A percentile compares a stretch with the other conserved stretches of the same genome.
These are phyloP conservation scores for Mycena kentingensis DNA, from an alignment of 768 basidiomycete species.

Conservation along the genomic window DNA sequence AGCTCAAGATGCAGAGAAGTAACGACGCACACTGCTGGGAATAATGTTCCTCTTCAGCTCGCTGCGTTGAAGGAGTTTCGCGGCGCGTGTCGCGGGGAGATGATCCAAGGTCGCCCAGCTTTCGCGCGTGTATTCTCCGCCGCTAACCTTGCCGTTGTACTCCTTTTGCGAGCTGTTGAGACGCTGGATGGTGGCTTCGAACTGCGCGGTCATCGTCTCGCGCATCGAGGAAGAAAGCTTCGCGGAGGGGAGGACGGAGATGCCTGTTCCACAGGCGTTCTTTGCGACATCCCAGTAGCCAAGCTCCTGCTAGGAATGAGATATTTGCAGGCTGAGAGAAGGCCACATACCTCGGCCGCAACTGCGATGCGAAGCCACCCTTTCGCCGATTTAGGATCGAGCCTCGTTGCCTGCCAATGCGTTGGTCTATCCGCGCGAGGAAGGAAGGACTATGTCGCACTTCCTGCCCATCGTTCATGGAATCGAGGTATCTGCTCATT, in stretches of 20 bases:
- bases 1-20: not conserved
- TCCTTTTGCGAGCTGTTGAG: not conserved
- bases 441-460: not conserved
- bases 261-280: not conserved
- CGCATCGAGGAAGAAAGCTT: not conserved
- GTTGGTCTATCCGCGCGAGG: not conserved
- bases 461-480: not conserved
- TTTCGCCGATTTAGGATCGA: constrained; percentile 46
- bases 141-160: no score
- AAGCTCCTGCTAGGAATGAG: not conserved
- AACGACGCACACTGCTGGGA: not conserved
- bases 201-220: not conserved
- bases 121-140: not conserved
- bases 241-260: not conserved
- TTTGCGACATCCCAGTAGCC: not conserved
- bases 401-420: constrained; percentile 35
- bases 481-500: not conserved
- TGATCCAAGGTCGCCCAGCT: not conserved
- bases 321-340: not conserved
- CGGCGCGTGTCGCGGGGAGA: not conserved
- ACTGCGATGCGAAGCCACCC: constrained; percentile 44
- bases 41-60: not conserved
- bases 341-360: constrained; percentile 25
- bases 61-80: not conserved
- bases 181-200: not conserved